A percentile compares a stretch with the other conserved stretches of the same genome.
Conservation (phyloP, 2,329 filamentous ascomycete species). For the Escovopsis sp. region DNA sequence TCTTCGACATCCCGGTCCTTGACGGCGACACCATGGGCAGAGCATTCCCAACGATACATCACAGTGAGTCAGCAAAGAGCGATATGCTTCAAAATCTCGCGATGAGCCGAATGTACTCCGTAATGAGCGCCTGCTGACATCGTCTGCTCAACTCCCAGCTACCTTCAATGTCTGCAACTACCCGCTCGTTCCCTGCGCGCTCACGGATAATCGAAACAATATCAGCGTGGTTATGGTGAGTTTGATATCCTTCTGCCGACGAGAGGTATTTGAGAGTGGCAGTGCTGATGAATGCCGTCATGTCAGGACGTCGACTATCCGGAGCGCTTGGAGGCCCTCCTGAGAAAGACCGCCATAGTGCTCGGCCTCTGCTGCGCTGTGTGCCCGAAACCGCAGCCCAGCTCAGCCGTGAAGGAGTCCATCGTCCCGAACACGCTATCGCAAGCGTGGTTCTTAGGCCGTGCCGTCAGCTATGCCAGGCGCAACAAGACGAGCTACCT, state of each 20-base stretch:
- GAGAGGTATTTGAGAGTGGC: background rate
- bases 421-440: conserved; percentile 20
- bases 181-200: conserved; percentile 20
- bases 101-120: too few species aligned
- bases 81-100: too few species aligned
- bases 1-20: conserved; percentile 22
- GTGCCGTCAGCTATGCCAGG: conserved; percentile 17
- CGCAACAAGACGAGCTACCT: conserved; percentile 14
- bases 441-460: conserved; percentile 20
- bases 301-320: conserved; percentile 19
- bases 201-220: conserved; percentile 24
- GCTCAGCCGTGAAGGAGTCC: conserved; percentile 18
- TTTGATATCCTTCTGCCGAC: background rate
- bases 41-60: conserved; percentile 24
- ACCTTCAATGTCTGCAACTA: conserved; percentile 25
- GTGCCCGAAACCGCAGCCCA: conserved; percentile 19
- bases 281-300: background rate
- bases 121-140: too few species aligned
- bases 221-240: conserved; percentile 18
- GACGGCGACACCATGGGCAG: conserved; percentile 25
- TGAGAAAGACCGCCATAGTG: conserved; percentile 22
- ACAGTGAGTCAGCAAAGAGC: conserved; percentile 11
- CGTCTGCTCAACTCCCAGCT: conserved; percentile 9
- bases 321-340: conserved; percentile 19
- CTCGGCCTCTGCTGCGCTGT: conserved; percentile 24